phyloP scores from a whole-genome alignment of 306 rosid genomes.

The Gillenia trifoliata region DNA sequence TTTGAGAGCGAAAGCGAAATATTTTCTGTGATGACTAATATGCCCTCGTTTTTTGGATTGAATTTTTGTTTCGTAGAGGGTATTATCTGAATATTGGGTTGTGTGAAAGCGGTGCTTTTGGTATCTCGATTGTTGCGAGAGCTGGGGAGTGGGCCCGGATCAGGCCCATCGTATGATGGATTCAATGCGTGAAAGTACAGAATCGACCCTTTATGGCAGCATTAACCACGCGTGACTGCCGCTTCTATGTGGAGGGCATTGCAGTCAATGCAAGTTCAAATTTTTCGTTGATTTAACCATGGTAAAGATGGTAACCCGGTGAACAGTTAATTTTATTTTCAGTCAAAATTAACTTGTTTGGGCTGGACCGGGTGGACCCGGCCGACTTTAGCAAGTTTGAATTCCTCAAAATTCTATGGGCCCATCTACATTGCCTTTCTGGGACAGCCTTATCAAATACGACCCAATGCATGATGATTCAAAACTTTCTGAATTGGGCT shows the following conservation, averaged over 20 bases:
- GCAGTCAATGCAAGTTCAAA: constrained; percentile 8
- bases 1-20: constrained; percentile 23
- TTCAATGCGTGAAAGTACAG: constrained; percentile 20
- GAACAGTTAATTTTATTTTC: neutral
- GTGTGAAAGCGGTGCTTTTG: neutral
- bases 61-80: neutral
- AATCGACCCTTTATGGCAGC: constrained; percentile 18
- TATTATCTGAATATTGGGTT: neutral
- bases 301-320: neutral
- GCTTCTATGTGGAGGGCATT: constrained; percentile 17
- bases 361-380: neutral
- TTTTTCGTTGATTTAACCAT: neutral
- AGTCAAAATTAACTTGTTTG: neutral
- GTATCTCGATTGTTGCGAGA: neutral
- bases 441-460: neutral
- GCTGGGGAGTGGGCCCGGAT: neutral
- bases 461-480: neutral
- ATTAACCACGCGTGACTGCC: constrained; percentile 27
- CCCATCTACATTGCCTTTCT: neutral
- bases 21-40: neutral
- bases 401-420: neutral
- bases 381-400: neutral
- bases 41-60: neutral
- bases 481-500: neutral
- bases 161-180: constrained; percentile 22